Conservation (phyloP, 2,329 filamentous ascomycete genomes). For the Niveomyces coronatus region DNA sequence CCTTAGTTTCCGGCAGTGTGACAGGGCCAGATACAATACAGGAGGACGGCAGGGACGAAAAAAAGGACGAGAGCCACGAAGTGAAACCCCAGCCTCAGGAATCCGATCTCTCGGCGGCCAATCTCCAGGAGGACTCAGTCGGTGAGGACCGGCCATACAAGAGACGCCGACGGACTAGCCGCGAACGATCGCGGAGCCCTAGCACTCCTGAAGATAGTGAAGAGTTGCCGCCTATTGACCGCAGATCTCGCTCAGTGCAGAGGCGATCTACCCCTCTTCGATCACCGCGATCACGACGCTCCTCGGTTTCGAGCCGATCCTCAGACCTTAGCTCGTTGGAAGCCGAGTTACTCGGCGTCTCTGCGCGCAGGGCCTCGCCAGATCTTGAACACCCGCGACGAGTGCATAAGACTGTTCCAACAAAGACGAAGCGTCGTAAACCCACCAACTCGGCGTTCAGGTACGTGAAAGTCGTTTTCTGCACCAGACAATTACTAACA, state of each 20-base stretch:
- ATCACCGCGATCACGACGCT: slow-evolving; percentile 5
- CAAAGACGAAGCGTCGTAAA: slow-evolving; percentile 4
- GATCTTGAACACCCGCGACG: slow-evolving; percentile 3
- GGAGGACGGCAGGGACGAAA: too few relatives aligned
- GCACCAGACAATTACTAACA: neutral
- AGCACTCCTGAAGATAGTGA: neutral
- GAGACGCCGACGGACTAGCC: neutral
- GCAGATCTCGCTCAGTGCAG: slow-evolving; percentile 4
- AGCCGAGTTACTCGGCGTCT: slow-evolving; percentile 8
- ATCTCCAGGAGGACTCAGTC: too few relatives aligned
- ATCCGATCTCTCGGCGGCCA: too few relatives aligned
- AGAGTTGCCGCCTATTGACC: slow-evolving; percentile 2
- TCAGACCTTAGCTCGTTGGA: slow-evolving; percentile 10
- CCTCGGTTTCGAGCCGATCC: slow-evolving; percentile 6
- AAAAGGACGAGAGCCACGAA: too few relatives aligned
- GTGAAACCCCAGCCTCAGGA: too few relatives aligned
- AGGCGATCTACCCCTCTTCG: neutral
- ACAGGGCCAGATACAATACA: too few relatives aligned
- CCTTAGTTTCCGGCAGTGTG: too few relatives aligned
- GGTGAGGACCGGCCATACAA: neutral
- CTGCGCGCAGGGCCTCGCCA: slow-evolving; percentile 5
- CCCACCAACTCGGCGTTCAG: slow-evolving; percentile 9
- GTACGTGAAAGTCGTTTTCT: neutral
- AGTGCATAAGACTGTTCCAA: neutral
- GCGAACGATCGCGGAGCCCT: slow-evolving; percentile 3